Base-by-base conservation (phyloP, 2,329 filamentous ascomycete genomes). In the Ascochyta koolunga region DNA sequence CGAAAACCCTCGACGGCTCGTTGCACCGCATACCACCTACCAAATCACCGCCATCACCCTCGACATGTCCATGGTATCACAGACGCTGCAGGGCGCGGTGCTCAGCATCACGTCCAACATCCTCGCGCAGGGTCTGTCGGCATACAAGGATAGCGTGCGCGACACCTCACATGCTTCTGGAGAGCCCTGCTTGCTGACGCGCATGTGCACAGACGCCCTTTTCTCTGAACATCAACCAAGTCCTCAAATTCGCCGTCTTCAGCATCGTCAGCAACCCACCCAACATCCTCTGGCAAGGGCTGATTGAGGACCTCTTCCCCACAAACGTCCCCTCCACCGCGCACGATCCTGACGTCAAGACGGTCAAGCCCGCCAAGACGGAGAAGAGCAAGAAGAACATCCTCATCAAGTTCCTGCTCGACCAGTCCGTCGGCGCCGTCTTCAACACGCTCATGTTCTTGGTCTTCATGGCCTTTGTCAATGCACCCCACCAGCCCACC, bases 221-320 rank as follows among this genome's bases (percentile, higher is more conserved):
- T 46, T 73, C 78, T 21, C 78, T 96, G 64, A 84, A 92, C 74
- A 82, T 82, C 75, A 76, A 83, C 5, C 85, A 89, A 4, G 80
- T 96, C 37, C 77, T 92, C 62, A 89, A 92, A 70, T 96, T 96
- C 75, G 77, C 90, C 45, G 68, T 91, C 47, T 96, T 88, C 78
- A 84, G 87, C 60, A 69, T 90, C 29, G 70, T 96, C 54, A 88
- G 83, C 73, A 89, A 87, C 35, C 91, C 92, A 2, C 89, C 89
- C 38, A 97, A 97, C 76, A 90, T 91, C 69, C 71, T 90, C 65
- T 96, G 91, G 92, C 92, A 96, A 80, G 82, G 85, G 35, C 90
- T 83, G 69, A 82, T 96, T 46, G 92, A 96, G 75, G 78, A 82
- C 5, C 76, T 80, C 3, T 96, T 91, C 68, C 92, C 92, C 0